A percentile compares a stretch with the other conserved stretches of the same genome.
phyloP scores from a whole-genome alignment of 768 basidiomycete species.

The Suillus spraguei region DNA sequence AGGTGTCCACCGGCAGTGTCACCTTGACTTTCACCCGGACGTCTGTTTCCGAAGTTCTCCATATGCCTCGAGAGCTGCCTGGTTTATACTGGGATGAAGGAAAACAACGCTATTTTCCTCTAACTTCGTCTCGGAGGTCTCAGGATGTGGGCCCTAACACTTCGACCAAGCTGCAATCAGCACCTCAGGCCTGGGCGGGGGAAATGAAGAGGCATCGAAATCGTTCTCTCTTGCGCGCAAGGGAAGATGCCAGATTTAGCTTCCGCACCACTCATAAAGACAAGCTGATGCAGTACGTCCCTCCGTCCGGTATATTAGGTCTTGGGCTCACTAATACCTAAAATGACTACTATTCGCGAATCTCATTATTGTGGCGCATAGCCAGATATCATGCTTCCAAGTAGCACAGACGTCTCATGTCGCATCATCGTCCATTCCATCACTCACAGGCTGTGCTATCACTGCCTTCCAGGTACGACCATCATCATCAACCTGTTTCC shows the following conservation, averaged over 20 bases:
- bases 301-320: not conserved
- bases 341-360: not conserved
- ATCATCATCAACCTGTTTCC: not conserved
- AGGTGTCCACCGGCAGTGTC: too few species aligned
- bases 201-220: not conserved
- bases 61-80: conserved; percentile 54
- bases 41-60: not conserved
- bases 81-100: conserved; percentile 59
- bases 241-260: not conserved
- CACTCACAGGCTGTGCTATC: conserved; percentile 37
- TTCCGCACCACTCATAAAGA: conserved; percentile 24
- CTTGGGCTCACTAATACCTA: not conserved
- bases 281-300: conserved; percentile 29
- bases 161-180: conserved; percentile 13
- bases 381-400: conserved; percentile 44
- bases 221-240: conserved; percentile 5
- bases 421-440: conserved; percentile 31
- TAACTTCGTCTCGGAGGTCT: conserved; percentile 36
- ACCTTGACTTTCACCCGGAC: not conserved
- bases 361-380: conserved; percentile 19
- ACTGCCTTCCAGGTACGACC: conserved; percentile 51
- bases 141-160: not conserved
- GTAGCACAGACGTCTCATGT: conserved; percentile 40
- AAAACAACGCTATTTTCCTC: conserved; percentile 59
- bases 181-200: not conserved